Base-by-base conservation (phyloP, 805 yeast species). In the Candida andamanensis region DNA sequence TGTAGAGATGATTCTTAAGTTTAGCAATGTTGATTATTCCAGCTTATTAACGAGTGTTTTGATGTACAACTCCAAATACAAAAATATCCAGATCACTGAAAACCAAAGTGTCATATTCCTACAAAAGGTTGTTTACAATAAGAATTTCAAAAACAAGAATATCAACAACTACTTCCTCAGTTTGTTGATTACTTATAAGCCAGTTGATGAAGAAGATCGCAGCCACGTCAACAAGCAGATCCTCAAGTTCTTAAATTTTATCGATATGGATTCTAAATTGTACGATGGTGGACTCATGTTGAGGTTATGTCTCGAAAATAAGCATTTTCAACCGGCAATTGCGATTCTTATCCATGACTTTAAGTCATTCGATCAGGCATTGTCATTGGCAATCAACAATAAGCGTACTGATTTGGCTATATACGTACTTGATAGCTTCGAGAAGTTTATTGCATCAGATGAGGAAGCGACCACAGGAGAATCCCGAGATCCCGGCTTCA, bases 321-420 rank as follows among this genome's bases (percentile, higher is more conserved):
- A 72, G 8, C 76, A 74, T 37, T 63, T 68, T 30, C 74, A 74
- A 38, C 72, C 89, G 1, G 87, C 95, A 1, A 76, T 86, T 7
- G 69, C 73, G 36, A 69, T 92, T n/a, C 77, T 82, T 45, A 74
- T 92, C 1, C 63, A 74, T 30, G 67, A 62, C 35, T 57, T 85
- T 55, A 74, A 69, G 4, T 66, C 83, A 28, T 84, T 70, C 49
- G 95, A 86, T 39, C 87, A 84, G 33, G 97, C 97, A 0, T 76
- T 89, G 21, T 67, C 68, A 29, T 53, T 92, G 34, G 90, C 96
- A 0, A 60, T 92, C 28, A 68, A 73, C 4, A 58, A 75, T 39
- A 73, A 74, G 20, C 59, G 80, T 44, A 56, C 76, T 5, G 80
- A 78, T 15, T 59, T 75, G 26, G 89, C 59, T 1, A 64, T 59